Percentiles rank a stretch among this genome's conserved stretches.
Conservation (phyloP, 176 grass and related monocot species). For the Tuctoria greenei region DNA sequence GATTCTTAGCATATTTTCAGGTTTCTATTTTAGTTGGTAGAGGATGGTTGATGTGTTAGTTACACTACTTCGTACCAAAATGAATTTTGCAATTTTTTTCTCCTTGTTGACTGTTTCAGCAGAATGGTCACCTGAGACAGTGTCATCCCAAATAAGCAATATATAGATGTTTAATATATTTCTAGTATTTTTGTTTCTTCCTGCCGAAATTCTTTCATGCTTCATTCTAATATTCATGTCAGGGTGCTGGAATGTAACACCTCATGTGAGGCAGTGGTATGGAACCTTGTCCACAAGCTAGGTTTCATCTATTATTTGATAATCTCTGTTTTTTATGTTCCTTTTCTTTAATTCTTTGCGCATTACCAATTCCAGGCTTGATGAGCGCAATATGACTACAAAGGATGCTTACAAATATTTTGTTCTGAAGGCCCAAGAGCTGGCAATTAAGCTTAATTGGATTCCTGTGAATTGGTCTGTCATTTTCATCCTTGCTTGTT, state of each 20-base stretch:
- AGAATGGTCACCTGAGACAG: not conserved
- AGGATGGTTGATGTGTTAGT: not conserved
- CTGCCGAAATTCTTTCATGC: not conserved
- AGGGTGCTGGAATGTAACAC: slow-evolving; percentile 90
- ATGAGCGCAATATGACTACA: slow-evolving; percentile 77
- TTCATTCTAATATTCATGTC: slow-evolving; percentile 32
- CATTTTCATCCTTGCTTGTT: not conserved
- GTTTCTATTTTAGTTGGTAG: not conserved
- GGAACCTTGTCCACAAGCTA: slow-evolving; percentile 29
- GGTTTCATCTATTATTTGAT: not conserved
- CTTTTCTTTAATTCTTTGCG: slow-evolving; percentile 16
- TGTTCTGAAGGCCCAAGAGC: slow-evolving; percentile 80
- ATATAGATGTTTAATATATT: not conserved
- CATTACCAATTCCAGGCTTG: slow-evolving; percentile 52
- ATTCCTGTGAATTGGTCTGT: slow-evolving; percentile 86
- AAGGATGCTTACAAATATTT: slow-evolving; percentile 97
- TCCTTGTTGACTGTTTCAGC: not conserved
- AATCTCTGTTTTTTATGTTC: slow-evolving; percentile 4
- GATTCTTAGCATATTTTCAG: not conserved
- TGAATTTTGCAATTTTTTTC: not conserved
- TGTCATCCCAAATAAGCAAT: slow-evolving; percentile 2
- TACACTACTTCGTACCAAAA: slow-evolving; percentile 3
- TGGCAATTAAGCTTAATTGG: slow-evolving; percentile 76
- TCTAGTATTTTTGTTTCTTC: not conserved
- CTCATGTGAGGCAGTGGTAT: slow-evolving; percentile 92